These are phyloP conservation scores for Penicillium sp. DNA, from an alignment of 2,329 filamentous ascomycete genomes.

Conservation along the genomic window DNA sequence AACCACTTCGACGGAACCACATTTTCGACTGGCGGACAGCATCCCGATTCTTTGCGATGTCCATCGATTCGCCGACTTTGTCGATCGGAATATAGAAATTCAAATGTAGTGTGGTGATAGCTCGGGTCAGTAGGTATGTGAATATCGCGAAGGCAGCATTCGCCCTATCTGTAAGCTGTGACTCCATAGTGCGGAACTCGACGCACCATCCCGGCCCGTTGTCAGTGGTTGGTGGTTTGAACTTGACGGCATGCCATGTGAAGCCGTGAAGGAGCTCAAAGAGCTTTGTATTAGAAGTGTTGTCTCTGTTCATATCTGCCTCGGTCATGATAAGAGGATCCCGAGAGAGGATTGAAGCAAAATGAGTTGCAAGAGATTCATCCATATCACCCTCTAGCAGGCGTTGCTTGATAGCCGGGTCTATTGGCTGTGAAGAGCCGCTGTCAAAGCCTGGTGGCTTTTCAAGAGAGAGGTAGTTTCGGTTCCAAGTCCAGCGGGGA, in stretches of 20 bases:
- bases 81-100: slow-evolving; percentile 89
- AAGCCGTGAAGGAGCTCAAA: slow-evolving; percentile 20
- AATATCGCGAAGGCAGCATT: slow-evolving; percentile 92
- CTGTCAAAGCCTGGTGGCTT: slow-evolving; percentile 4
- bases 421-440: neutral
- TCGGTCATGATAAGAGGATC: slow-evolving; percentile 14
- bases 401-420: slow-evolving; percentile 8
- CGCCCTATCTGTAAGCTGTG: slow-evolving; percentile 90
- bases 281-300: slow-evolving; percentile 7
- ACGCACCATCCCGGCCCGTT: slow-evolving; percentile 90
- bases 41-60: slow-evolving; percentile 76
- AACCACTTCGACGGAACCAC: slow-evolving; percentile 81
- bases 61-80: slow-evolving; percentile 86
- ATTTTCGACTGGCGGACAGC: slow-evolving; percentile 76
- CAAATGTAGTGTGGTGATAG: slow-evolving; percentile 80
- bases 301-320: slow-evolving; percentile 11
- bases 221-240: slow-evolving; percentile 59
- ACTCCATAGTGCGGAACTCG: slow-evolving; percentile 92
- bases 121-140: slow-evolving; percentile 84
- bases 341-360: slow-evolving; percentile 14
- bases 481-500: slow-evolving; percentile 12
- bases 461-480: slow-evolving; percentile 84
- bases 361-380: slow-evolving; percentile 17
- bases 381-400: slow-evolving; percentile 24
- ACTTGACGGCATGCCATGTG: slow-evolving; percentile 18